These are phyloP conservation scores for Discostella stelligeroides DNA, from an alignment of 108 stramenopile genomes.

Conservation along the genomic window DNA sequence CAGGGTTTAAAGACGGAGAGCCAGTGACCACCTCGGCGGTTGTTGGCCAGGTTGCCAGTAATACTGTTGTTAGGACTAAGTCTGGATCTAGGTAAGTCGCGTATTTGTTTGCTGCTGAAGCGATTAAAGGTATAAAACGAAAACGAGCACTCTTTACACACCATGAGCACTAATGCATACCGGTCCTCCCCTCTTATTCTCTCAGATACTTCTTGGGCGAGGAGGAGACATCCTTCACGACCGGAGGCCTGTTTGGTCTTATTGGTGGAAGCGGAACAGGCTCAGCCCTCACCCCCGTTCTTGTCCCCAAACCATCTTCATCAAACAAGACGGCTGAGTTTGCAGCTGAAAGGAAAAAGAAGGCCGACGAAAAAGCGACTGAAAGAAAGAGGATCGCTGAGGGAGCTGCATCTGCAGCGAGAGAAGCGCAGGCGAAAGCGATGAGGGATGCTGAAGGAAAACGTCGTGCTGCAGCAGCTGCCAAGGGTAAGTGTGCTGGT, in stretches of 20 bases:
- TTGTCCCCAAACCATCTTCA: not conserved
- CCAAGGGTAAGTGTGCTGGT: conserved; percentile 18
- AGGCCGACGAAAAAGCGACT: conserved; percentile 16
- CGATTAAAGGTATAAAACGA: too few relatives aligned
- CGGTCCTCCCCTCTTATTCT: too few relatives aligned
- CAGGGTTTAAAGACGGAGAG: conserved; percentile 55
- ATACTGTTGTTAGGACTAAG: conserved; percentile 49
- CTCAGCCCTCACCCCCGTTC: conserved; percentile 6
- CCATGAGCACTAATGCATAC: too few relatives aligned
- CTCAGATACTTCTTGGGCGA: conserved; percentile 28
- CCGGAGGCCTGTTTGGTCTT: conserved; percentile 16
- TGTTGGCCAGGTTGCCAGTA: conserved; percentile 31
- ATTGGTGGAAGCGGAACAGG: conserved; percentile 8
- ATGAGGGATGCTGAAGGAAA: conserved; percentile 14
- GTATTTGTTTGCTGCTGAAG: too few relatives aligned
- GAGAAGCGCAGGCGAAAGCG: conserved; percentile 17
- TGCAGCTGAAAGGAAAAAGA: conserved; percentile 27
- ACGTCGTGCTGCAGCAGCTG: conserved; percentile 3
- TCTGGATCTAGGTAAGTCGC: conserved; percentile 62
- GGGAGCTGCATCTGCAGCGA: conserved; percentile 7
- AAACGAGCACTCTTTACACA: too few relatives aligned
- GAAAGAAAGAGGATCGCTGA: conserved; percentile 14
- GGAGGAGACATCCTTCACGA: conserved; percentile 11
- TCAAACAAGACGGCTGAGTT: conserved; percentile 20
- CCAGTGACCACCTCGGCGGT: conserved; percentile 53